Percentiles rank a stretch among this genome's conserved stretches.
These are phyloP conservation scores for Claviceps sp. DNA, from an alignment of 2,329 filamentous ascomycete species.

Conservation along the genomic window DNA sequence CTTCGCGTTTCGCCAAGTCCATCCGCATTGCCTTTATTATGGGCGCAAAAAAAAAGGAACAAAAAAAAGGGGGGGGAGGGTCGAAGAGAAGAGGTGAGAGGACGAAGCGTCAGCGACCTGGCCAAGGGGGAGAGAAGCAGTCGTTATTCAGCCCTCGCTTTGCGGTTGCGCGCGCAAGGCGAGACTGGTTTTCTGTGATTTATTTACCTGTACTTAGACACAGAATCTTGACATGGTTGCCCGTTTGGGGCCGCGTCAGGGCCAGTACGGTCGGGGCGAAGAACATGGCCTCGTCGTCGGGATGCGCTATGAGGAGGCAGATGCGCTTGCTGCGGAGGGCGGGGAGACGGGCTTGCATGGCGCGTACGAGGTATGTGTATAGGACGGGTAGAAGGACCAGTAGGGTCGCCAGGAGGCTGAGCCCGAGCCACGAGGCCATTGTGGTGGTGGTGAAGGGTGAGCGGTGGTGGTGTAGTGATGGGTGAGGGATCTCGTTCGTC, in stretches of 20 bases:
- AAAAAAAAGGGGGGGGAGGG: too few relatives aligned
- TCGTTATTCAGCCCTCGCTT: too few relatives aligned
- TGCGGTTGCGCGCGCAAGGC: too few relatives aligned
- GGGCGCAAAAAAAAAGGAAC: neutral
- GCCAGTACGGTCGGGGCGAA: constrained; percentile 80
- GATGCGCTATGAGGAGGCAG: constrained; percentile 86
- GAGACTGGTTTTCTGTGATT: too few relatives aligned
- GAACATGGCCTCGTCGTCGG: constrained; percentile 99
- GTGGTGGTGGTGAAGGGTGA: neutral
- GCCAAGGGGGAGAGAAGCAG: neutral
- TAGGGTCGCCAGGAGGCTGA: constrained; percentile 6
- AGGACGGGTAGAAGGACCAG: constrained; percentile 12
- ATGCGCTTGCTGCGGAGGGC: constrained; percentile 71
- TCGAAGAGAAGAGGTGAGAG: too few relatives aligned
- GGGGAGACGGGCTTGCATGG: constrained; percentile 44
- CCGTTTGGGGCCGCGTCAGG: constrained; percentile 64
- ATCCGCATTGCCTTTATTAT: constrained; percentile 57
- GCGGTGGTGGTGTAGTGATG: neutral
- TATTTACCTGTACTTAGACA: constrained; percentile 69
- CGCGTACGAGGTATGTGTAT: constrained; percentile 37
- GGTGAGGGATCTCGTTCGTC: too few relatives aligned
- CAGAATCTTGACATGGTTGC: constrained; percentile 88
- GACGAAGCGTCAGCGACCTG: neutral
- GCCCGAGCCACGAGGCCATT: constrained; percentile 5
- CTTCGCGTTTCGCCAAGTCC: constrained; percentile 74